phyloP scores from a whole-genome alignment of 2,329 filamentous ascomycete genomes.

The Colletotrichum sansevieriae region DNA sequence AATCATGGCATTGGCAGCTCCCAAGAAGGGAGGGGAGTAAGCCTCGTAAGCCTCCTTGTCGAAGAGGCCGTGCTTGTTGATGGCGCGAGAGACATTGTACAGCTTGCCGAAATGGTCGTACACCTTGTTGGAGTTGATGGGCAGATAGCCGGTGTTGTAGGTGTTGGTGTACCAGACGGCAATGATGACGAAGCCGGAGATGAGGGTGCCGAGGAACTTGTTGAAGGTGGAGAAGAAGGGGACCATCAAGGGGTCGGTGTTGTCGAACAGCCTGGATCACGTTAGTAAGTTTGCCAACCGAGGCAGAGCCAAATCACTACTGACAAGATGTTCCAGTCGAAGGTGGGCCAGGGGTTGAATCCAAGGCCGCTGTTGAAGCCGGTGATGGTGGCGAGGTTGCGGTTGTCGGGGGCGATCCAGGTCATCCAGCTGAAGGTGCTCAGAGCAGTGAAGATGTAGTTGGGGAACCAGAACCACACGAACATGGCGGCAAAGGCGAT shows the following conservation, averaged over 20 bases:
- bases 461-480: conserved; percentile 63
- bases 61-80: conserved; percentile 60
- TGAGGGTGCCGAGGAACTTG: conserved; percentile 68
- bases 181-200: conserved; percentile 67
- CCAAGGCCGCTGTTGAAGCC: conserved; percentile 50
- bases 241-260: conserved; percentile 58
- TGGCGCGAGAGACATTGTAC: conserved; percentile 61
- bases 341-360: conserved; percentile 47
- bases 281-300: conserved; percentile 2
- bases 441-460: conserved; percentile 59
- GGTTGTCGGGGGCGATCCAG: conserved; percentile 59
- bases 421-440: conserved; percentile 60
- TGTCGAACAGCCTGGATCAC: conserved; percentile 34
- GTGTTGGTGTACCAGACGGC: conserved; percentile 71
- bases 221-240: conserved; percentile 73
- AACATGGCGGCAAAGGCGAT: conserved; percentile 57
- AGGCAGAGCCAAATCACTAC: neutral
- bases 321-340: conserved; percentile 49
- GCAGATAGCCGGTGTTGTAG: conserved; percentile 68
- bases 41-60: conserved; percentile 59
- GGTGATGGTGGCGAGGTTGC: conserved; percentile 46
- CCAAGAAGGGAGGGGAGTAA: conserved; percentile 66
- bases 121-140: conserved; percentile 65
- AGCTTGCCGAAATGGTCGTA: conserved; percentile 62
- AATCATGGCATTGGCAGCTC: conserved; percentile 63